Evolutionary conservation across 2,329 filamentous ascomycete genomes (phyloP), one percentile per base, ranked within the genome.

Genomic region (Fusarium fujikuroi): DNA sequence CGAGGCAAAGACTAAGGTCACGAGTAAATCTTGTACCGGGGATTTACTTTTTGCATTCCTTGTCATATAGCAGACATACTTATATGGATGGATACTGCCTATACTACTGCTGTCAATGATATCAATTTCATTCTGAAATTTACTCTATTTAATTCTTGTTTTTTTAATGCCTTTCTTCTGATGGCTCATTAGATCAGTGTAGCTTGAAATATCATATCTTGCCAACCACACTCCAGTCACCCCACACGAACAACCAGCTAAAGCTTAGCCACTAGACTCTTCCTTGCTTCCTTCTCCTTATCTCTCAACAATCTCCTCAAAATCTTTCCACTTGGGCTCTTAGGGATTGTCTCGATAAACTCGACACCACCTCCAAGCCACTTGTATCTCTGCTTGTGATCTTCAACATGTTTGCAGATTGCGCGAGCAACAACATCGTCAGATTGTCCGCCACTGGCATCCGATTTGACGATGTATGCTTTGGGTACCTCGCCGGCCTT

Each of bases 381-480:
- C 16, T 50, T 34, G 21, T 50, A 23, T 9, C 47, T 23, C 4
- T 7, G 30, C 30, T 50, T 34, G 2, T 34, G 15, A 34, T 50
- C 47, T 14, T 50, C 21, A 5, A 50, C 47, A 10, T 50, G 30
- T 23, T 34, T 19, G 10, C 16, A 32, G 15, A 50, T 50, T 18
- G 47, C 16, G 1, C 30, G 21, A 34, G 16, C 0, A 14, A 34
- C 8, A 18, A 6, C 10, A 18, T 19, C 21, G 5, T 50, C 47
- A 0, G 16, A 1, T 7, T 34, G 3, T 34, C 5, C 21, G 0
- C 16, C 3, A 23, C 47, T 34, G 3, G 5, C 47, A 14, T 34
- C 21, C 0, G 47, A 50, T 2, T 34, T 50, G 30, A 34, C 30
- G 0, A 50, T 14, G 4, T 23, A 50, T 19, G 47, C 47, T 0